These are phyloP conservation scores for Cryptosporidium bovis DNA, from an alignment of 169 alveolate species.

Conservation along the genomic window DNA sequence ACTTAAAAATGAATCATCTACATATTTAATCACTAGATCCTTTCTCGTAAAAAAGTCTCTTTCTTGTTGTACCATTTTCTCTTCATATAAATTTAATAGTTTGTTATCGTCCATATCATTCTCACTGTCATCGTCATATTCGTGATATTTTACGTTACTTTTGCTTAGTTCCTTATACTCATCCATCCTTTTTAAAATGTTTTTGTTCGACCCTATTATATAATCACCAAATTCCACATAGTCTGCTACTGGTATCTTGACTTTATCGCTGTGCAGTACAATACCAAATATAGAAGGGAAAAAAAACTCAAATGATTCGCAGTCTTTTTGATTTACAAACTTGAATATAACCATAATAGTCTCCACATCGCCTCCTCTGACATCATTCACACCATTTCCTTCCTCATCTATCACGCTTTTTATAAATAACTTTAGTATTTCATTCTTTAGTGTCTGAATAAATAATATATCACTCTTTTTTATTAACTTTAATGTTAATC, in stretches of 20 bases:
- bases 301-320: constrained; percentile 52
- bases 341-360: constrained; percentile 22
- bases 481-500: constrained; percentile 13
- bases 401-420: constrained; percentile 1
- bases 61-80: constrained; percentile 40
- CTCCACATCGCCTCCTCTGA: not conserved
- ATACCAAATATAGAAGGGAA: constrained; percentile 53
- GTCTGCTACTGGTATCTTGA: constrained; percentile 62
- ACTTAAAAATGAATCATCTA: not conserved
- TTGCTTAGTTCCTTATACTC: constrained; percentile 23
- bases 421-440: constrained; percentile 5
- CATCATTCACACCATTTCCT: not conserved
- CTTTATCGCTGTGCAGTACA: constrained; percentile 30
- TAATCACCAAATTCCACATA: constrained; percentile 36
- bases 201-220: constrained; percentile 39
- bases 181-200: constrained; percentile 40
- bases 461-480: constrained; percentile 49
- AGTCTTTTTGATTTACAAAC: constrained; percentile 18
- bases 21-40: constrained; percentile 9
- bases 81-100: constrained; percentile 30
- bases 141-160: not conserved
- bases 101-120: constrained; percentile 46
- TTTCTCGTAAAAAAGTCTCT: constrained; percentile 64
- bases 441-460: constrained; percentile 38
- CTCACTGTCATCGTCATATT: not conserved